These are phyloP conservation scores for Linum trigynum DNA, from an alignment of 345 rosid species.

Conservation along the genomic window DNA sequence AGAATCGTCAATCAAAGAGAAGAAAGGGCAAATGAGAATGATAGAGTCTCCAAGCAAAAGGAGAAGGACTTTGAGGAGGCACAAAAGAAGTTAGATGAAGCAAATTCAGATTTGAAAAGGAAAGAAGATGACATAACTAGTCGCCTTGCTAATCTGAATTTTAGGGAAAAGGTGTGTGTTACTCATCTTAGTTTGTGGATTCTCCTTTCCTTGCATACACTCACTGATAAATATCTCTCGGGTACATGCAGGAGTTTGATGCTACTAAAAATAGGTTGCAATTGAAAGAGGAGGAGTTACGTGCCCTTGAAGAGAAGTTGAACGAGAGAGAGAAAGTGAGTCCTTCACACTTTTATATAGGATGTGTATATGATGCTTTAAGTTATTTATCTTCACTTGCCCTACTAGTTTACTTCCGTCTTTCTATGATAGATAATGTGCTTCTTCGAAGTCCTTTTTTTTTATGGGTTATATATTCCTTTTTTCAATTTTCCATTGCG, in stretches of 20 bases:
- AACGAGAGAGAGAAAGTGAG: slow-evolving; percentile 75
- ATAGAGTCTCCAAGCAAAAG: slow-evolving; percentile 58
- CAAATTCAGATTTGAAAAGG: slow-evolving; percentile 40
- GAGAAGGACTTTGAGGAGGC: slow-evolving; percentile 71
- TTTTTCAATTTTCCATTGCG: neutral
- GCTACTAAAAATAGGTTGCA: slow-evolving; percentile 47
- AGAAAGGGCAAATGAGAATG: slow-evolving; percentile 77
- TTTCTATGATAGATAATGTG: neutral
- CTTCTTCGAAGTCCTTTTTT: neutral
- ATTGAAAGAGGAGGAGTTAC: slow-evolving; percentile 54
- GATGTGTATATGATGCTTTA: neutral
- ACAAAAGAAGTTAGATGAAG: slow-evolving; percentile 64
- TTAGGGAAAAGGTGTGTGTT: slow-evolving; percentile 59
- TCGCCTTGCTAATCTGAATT: slow-evolving; percentile 48
- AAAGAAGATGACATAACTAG: slow-evolving; percentile 62
- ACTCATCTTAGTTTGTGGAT: neutral
- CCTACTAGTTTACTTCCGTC: neutral
- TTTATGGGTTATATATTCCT: neutral
- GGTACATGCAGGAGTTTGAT: slow-evolving; percentile 47
- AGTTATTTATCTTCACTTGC: neutral
- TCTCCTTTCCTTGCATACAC: neutral
- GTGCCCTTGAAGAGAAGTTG: slow-evolving; percentile 57
- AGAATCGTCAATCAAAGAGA: slow-evolving; percentile 78
- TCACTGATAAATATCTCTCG: neutral
- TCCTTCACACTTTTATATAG: slow-evolving; percentile 1